A percentile compares a stretch with the other conserved stretches of the same genome.
phyloP scores from a whole-genome alignment of 306 rosid genomes.

The Begonia fuchsioides region DNA sequence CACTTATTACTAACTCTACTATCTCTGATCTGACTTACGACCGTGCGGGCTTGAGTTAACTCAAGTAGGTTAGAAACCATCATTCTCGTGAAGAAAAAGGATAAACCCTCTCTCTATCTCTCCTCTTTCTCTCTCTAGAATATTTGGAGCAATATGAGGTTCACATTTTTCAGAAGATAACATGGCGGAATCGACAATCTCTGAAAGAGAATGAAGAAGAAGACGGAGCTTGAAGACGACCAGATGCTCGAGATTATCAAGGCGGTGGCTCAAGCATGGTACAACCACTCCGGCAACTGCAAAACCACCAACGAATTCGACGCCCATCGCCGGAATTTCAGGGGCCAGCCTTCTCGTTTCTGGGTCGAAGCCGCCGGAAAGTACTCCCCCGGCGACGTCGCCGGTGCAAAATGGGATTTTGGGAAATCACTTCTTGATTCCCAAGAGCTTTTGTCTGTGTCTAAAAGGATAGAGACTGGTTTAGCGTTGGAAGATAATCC shows the following conservation, averaged over 20 bases:
- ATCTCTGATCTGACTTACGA: too few relatives aligned
- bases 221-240: slow-evolving; percentile 13
- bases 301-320: slow-evolving; percentile 44
- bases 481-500: slow-evolving; percentile 27
- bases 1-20: too few relatives aligned
- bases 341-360: slow-evolving; percentile 47
- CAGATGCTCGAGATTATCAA: slow-evolving; percentile 50
- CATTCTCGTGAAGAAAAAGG: too few relatives aligned
- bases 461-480: slow-evolving; percentile 54
- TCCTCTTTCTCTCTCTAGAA: too few relatives aligned
- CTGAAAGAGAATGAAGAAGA: slow-evolving; percentile 36
- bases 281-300: slow-evolving; percentile 37
- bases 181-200: slow-evolving; percentile 18
- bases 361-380: slow-evolving; percentile 32
- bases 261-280: slow-evolving; percentile 90
- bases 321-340: slow-evolving; percentile 33
- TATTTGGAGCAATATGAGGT: too few relatives aligned
- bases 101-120: too few relatives aligned
- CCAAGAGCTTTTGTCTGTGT: slow-evolving; percentile 71
- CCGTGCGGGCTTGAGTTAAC: too few relatives aligned
- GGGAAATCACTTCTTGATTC: slow-evolving; percentile 75
- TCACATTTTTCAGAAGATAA: slow-evolving; percentile 4
- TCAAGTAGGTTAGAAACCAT: too few relatives aligned
- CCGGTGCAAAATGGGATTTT: slow-evolving; percentile 42
- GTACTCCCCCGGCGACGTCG: background rate